These are phyloP conservation scores for Exophiala phaeomuriformis DNA, from an alignment of 2,329 filamentous ascomycete genomes.

Conservation along the genomic window DNA sequence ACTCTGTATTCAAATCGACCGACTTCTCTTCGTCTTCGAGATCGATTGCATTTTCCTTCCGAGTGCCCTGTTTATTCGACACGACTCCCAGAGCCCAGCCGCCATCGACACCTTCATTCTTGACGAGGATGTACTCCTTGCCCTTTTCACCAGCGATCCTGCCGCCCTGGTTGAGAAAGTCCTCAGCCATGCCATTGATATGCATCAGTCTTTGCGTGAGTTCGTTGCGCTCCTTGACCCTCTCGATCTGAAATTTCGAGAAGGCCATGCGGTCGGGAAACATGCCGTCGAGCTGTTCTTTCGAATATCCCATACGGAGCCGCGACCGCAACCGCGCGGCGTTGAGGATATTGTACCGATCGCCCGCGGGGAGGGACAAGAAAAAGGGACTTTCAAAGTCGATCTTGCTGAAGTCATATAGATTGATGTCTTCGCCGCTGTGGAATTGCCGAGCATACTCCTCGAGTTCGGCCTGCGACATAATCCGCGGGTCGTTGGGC, in stretches of 20 bases:
- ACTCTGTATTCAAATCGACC: conserved; percentile 6
- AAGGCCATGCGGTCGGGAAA: conserved; percentile 98
- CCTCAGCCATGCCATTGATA: conserved; percentile 77
- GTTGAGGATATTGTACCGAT: conserved; percentile 96
- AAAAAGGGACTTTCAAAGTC: conserved; percentile 97
- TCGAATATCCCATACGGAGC: conserved; percentile 89
- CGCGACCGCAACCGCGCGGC: conserved; percentile 81
- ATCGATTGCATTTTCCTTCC: conserved; percentile 83
- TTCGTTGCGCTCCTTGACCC: conserved; percentile 86
- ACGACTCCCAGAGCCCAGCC: conserved; percentile 96
- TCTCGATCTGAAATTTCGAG: conserved; percentile 90
- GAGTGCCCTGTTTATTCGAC: conserved; percentile 69
- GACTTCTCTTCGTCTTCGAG: conserved; percentile 60
- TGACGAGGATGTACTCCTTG: conserved; percentile 90
- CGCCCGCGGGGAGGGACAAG: conserved; percentile 75
- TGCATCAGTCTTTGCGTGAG: conserved; percentile 92
- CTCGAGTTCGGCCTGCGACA: conserved; percentile 90
- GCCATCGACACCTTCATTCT: conserved; percentile 89
- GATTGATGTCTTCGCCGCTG: conserved; percentile 74
- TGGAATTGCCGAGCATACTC: conserved; percentile 91
- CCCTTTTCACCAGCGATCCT: conserved; percentile 64
- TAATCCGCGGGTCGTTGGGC: conserved; percentile 87
- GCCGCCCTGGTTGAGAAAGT: conserved; percentile 51
- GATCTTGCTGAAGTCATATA: conserved; percentile 97
- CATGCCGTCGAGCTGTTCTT: conserved; percentile 93